Evolutionary conservation across 1,139 yeast genomes (phyloP).

Genomic region (Lodderomyces pseudojiufengensis): DNA sequence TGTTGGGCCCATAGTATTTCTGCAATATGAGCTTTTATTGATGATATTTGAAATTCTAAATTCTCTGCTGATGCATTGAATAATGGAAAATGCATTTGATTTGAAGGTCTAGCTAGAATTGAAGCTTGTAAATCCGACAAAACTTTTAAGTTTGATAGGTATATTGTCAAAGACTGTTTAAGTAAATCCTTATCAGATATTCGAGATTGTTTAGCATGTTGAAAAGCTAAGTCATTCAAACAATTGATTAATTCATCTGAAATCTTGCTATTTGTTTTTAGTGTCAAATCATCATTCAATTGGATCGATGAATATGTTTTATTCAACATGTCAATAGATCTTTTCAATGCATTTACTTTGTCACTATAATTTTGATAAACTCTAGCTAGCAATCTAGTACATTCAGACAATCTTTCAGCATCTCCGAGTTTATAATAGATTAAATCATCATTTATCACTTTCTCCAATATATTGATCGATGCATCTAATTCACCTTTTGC

Average conservation of each 20-base stretch:
- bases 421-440: constrained; percentile 42
- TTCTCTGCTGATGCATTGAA: constrained; percentile 36
- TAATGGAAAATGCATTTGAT: constrained; percentile 34
- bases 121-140: constrained; percentile 21
- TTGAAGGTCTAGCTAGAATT: constrained; percentile 17
- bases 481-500: constrained; percentile 40
- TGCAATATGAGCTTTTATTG: constrained; percentile 55
- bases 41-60: constrained; percentile 27
- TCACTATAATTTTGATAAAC: constrained; percentile 23
- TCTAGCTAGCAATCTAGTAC: constrained; percentile 36
- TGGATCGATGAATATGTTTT: constrained; percentile 26
- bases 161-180: constrained; percentile 31
- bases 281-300: constrained; percentile 22
- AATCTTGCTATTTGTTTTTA: constrained; percentile 27
- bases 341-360: constrained; percentile 34
- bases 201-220: constrained; percentile 22
- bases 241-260: constrained; percentile 38
- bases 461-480: constrained; percentile 27
- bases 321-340: constrained; percentile 40
- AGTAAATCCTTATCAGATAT: constrained; percentile 15
- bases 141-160: constrained; percentile 33
- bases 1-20: constrained; percentile 66
- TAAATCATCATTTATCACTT: constrained; percentile 35
- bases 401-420: constrained; percentile 41
- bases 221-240: constrained; percentile 35